Base-by-base conservation (phyloP, 495 filamentous ascomycete genomes). In the Viridothelium virens region DNA sequence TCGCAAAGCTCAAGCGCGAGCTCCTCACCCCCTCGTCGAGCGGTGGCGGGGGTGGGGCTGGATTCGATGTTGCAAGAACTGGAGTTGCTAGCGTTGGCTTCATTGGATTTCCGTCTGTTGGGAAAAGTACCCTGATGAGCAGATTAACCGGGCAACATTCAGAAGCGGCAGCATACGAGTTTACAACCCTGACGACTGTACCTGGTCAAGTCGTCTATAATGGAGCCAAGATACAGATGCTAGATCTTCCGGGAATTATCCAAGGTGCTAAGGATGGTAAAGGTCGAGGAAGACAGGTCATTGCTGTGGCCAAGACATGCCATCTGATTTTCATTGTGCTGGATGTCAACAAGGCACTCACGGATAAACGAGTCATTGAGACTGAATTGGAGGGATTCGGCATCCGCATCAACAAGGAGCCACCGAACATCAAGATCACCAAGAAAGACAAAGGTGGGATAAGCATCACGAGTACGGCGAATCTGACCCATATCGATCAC, bases 391-490 rank as follows among this genome's bases (percentile, higher is more conserved):
- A 98, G 73, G 93, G 94, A 38, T 98, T 98, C 70, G 94, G 94
- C 62, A 97, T 98, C 75, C 85, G 94, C 67, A 92, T 97, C 79
- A 98, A 98, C 82, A 97, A 97, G 81, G 77, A 86, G 69, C 94
- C 94, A 38, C 94, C 95, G 38, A 98, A 98, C 76, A 98, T 98
- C 72, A 86, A 91, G 18, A 97, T 97, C 81, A 93, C 87, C 81
- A 98, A 98, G 84, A 98, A 98, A 81, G 95, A 98, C 77, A 97
- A 97, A 81, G 94, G 94, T 71, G 94, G 94, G 33, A 84, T 98
- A 72, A 90, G 87, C 71, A 95, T 98, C 74, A 96, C 92, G 9
- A 93, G 86, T 80, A 98, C 94, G 36, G 86, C 91, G 37, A 91
- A 91, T 0, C 81, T 98, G 68, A 91, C 90, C 9, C 91, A 98